These are phyloP conservation scores for Cylindrodendrum hubeiense DNA, from an alignment of 2,329 filamentous ascomycete species.

Conservation along the genomic window DNA sequence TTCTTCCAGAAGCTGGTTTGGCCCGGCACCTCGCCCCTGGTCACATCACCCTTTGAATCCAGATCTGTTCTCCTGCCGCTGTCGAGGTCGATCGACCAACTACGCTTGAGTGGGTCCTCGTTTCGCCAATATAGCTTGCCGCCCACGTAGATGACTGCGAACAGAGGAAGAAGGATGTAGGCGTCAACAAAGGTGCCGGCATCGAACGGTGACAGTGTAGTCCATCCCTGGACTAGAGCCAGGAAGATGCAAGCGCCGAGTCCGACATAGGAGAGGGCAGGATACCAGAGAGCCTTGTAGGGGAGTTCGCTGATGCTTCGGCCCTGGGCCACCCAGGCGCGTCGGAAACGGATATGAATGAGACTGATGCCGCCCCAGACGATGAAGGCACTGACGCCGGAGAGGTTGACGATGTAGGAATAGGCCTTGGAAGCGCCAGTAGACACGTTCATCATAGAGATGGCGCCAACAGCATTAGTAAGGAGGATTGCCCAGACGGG, in stretches of 20 bases:
- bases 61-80: constrained; percentile 68
- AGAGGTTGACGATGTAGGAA: constrained; percentile 77
- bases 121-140: constrained; percentile 66
- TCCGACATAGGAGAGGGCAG: constrained; percentile 71
- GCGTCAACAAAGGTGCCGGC: constrained; percentile 72
- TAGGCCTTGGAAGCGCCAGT: constrained; percentile 76
- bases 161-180: constrained; percentile 72
- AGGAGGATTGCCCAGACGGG: constrained; percentile 73
- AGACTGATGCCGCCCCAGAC: constrained; percentile 79
- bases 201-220: constrained; percentile 68
- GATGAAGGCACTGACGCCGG: constrained; percentile 77
- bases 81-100: constrained; percentile 67
- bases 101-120: constrained; percentile 63
- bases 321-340: constrained; percentile 71
- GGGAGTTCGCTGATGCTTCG: constrained; percentile 66
- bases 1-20: constrained; percentile 57
- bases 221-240: constrained; percentile 72
- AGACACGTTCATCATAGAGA: constrained; percentile 82
- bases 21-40: constrained; percentile 45
- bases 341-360: constrained; percentile 78
- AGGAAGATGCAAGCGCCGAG: constrained; percentile 69
- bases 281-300: constrained; percentile 67
- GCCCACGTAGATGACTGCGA: constrained; percentile 66
- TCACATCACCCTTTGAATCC: constrained; percentile 56
- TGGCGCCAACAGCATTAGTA: constrained; percentile 76